Conservation (phyloP, 768 basidiomycete genomes). For the Boletus subparvulus region DNA sequence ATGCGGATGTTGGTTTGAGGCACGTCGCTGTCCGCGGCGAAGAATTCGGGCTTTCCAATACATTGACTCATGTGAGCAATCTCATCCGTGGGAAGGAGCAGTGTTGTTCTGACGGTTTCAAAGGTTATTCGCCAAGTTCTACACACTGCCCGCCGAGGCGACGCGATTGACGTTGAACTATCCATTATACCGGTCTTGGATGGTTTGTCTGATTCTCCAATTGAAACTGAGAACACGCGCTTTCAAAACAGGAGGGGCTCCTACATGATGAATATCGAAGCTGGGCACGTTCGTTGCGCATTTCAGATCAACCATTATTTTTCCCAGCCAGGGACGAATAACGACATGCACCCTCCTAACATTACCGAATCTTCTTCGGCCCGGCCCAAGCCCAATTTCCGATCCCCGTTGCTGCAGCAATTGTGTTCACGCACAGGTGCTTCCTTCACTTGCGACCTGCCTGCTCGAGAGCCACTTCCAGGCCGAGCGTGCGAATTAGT, state of each 20-base stretch:
- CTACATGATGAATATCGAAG: slow-evolving; percentile 25
- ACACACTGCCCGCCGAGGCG: slow-evolving; percentile 62
- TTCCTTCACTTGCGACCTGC: slow-evolving; percentile 37
- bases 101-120: slow-evolving; percentile 17
- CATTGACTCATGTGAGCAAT: slow-evolving; percentile 76
- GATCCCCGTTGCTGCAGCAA: slow-evolving; percentile 55
- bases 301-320: slow-evolving; percentile 60
- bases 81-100: not conserved
- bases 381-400: slow-evolving; percentile 43
- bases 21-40: slow-evolving; percentile 84
- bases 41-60: slow-evolving; percentile 80
- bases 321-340: slow-evolving; percentile 19
- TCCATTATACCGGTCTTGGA: slow-evolving; percentile 43
- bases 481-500: slow-evolving; percentile 67
- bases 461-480: slow-evolving; percentile 39
- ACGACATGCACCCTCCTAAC: slow-evolving; percentile 8
- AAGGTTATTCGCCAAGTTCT: slow-evolving; percentile 87
- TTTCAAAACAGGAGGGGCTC: slow-evolving; percentile 28
- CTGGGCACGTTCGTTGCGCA: slow-evolving; percentile 49
- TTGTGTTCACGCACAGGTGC: slow-evolving; percentile 63
- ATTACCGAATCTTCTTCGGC: slow-evolving; percentile 7
- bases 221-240: slow-evolving; percentile 21
- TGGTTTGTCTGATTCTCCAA: slow-evolving; percentile 25
- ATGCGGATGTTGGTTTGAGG: slow-evolving; percentile 85
- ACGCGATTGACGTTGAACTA: slow-evolving; percentile 85